Evolutionary conservation across 495 filamentous ascomycete genomes (phyloP).

Genomic region (Barbatosphaeria neglecta): DNA sequence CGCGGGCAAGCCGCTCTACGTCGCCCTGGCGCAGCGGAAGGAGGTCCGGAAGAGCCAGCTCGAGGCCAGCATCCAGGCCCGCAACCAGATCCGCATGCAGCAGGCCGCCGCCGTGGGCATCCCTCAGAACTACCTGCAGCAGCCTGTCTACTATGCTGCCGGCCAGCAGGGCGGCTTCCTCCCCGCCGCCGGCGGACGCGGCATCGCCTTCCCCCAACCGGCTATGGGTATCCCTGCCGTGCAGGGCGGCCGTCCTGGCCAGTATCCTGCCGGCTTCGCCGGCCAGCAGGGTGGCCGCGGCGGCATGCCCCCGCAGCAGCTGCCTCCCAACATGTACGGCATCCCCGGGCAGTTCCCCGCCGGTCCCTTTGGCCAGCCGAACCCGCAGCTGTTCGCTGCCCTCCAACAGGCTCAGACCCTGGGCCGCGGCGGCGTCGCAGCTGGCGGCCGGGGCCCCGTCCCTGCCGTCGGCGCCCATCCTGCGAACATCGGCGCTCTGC

Average conservation of each 20-base stretch:
- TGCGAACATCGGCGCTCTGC: not conserved
- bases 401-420: slow-evolving; percentile 57
- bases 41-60: slow-evolving; percentile 98
- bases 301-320: slow-evolving; percentile 60
- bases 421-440: slow-evolving; percentile 58
- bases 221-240: slow-evolving; percentile 71
- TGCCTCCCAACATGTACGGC: slow-evolving; percentile 70
- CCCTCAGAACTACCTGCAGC: slow-evolving; percentile 74
- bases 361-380: slow-evolving; percentile 38
- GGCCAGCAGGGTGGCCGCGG: slow-evolving; percentile 76
- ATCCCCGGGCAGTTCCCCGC: slow-evolving; percentile 66
- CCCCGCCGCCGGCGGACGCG: slow-evolving; percentile 62
- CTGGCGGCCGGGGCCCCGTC: slow-evolving; percentile 62
- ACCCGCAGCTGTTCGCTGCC: slow-evolving; percentile 44
- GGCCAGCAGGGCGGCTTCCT: slow-evolving; percentile 70
- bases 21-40: slow-evolving; percentile 97
- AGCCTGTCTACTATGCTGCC: slow-evolving; percentile 77
- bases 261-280: slow-evolving; percentile 68
- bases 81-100: slow-evolving; percentile 96
- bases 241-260: slow-evolving; percentile 72
- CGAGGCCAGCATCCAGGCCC: slow-evolving; percentile 97
- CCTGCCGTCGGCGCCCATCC: slow-evolving; percentile 39
- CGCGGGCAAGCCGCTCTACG: slow-evolving; percentile 92
- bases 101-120: slow-evolving; percentile 89
- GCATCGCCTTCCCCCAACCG: slow-evolving; percentile 77